These are phyloP conservation scores for Termitomyces sp. DNA, from an alignment of 768 basidiomycete genomes.

Conservation along the genomic window DNA sequence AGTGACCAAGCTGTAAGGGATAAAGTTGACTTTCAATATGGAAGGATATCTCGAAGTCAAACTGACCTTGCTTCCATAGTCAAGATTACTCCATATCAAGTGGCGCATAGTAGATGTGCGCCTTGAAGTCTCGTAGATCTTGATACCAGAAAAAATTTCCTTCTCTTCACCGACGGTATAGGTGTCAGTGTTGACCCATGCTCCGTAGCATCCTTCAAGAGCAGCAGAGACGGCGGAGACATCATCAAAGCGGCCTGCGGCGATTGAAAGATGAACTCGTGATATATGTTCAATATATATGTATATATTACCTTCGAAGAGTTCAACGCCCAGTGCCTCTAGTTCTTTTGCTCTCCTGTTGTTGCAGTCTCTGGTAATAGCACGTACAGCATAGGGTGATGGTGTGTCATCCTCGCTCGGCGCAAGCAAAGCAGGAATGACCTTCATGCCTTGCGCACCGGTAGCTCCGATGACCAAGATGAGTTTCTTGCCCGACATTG, in stretches of 20 bases:
- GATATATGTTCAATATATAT: neutral
- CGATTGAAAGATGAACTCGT: neutral
- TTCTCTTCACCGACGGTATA: slow-evolving; percentile 36
- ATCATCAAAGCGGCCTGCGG: slow-evolving; percentile 26
- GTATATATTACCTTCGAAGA: slow-evolving; percentile 24
- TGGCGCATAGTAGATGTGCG: slow-evolving; percentile 26
- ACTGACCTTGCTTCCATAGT: slow-evolving; percentile 33
- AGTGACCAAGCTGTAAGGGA: slow-evolving; percentile 14
- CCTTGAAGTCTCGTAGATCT: slow-evolving; percentile 35
- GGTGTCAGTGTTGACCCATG: slow-evolving; percentile 33
- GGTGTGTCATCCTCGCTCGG: slow-evolving; percentile 28
- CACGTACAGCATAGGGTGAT: slow-evolving; percentile 36
- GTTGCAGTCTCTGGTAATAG: slow-evolving; percentile 30
- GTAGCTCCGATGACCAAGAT: slow-evolving; percentile 42
- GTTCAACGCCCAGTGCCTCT: slow-evolving; percentile 28
- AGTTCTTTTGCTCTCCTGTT: slow-evolving; percentile 29
- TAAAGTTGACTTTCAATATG: neutral
- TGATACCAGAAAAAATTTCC: slow-evolving; percentile 32
- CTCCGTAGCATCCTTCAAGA: slow-evolving; percentile 32
- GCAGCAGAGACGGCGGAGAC: slow-evolving; percentile 22
- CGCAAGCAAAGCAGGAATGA: slow-evolving; percentile 31
- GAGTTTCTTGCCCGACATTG: slow-evolving; percentile 22
- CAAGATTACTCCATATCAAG: slow-evolving; percentile 35
- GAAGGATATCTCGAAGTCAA: neutral
- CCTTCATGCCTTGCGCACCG: slow-evolving; percentile 37